Evolutionary conservation across 169 alveolate genomes (phyloP), one percentile per base, ranked within the genome.

Genomic region (Plasmodium gaboni): DNA sequence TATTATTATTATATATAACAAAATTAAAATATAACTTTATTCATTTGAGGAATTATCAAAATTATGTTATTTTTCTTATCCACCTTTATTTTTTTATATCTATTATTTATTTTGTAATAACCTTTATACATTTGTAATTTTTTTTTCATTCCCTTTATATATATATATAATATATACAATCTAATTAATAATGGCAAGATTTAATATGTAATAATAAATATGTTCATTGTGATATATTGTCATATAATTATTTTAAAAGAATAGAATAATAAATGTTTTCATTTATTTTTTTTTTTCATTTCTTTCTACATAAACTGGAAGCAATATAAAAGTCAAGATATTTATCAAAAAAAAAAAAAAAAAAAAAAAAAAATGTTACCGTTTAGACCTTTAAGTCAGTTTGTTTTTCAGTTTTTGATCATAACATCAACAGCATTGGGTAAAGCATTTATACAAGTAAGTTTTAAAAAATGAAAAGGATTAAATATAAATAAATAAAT

Each of bases 371-470:
- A 76, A 76, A 76, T 76, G 89, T 76, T 76, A 76, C 89, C 89
- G 22, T 76, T 76, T 64, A 63, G 74, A 44, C 89, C 89, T 17
- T 44, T 76, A 48, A 76, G 89, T 57, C 89, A 76, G 46, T 76
- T 76, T 44, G 63, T 76, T 64, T 76, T 76, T 76, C 89, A 76
- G 74, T 76, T 76, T 68, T 55, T 76, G 38, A 63, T 76, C 59
- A 64, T 76, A 63, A 76, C 89, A 22, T 76, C 89, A 7, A 76
- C 89, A 48, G 89, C 89, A 24, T 48, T 76, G 89, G 74, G 89
- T 6, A 76, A 76, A 69, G 89, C 89, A 42, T 63, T 76, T 44
- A 76, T 76, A 76, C 89, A 76, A 50, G 89, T 76, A 76, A 48
- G 42, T 17, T 59, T 26, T 17, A 2, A 59, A 2, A 0, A n/a